Evolutionary conservation across 495 filamentous ascomycete genomes (phyloP), one percentile per base, ranked within the genome.

Genomic region (Penicillium taxi): DNA sequence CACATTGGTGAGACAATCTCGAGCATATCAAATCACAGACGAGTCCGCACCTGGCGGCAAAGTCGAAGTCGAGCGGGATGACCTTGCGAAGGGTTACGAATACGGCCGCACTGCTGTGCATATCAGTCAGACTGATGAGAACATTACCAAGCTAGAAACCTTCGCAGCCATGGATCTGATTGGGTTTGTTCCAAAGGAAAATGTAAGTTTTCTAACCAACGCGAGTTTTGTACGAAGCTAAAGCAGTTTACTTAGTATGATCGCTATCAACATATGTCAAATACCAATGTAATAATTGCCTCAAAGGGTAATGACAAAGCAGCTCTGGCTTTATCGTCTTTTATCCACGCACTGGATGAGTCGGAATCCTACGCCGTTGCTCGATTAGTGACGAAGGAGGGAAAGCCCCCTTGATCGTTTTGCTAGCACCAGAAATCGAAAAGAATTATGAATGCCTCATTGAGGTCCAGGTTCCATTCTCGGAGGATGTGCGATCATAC

Each of bases 91-190:
- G 52, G 93, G 93, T 0, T 99, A 91, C 52, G 82, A 85, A 50
- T 99, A 96, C 58, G 93, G 93, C 35, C 74, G 86, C 25, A 95
- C 90, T 1, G 86, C 85, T 1, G 89, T 96, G 1, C 81, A 82
- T 44, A 94, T 99, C 48, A 82, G 74, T 46, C 80, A 84, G 43
- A 80, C 81, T 1, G 93, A 99, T 42, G 69, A 81, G 44, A 81
- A 84, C 31, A 72, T 94, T 33, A 88, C 84, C 2, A 84, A 78
- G 34, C 66, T 94, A 20, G 81, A 93, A 45, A 93, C 88, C 0
- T 69, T 62, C 21, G 73, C 83, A 15, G 67, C 73, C 8, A 70
- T 96, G 41, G 81, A 85, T 2, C 77, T 96, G 16, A 66, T 96
- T 38, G 93, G 93, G 2, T 99, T 99, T 46, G 65, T 96, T 19